phyloP scores from a whole-genome alignment of 768 basidiomycete species.

The Mycena capillaripes region DNA sequence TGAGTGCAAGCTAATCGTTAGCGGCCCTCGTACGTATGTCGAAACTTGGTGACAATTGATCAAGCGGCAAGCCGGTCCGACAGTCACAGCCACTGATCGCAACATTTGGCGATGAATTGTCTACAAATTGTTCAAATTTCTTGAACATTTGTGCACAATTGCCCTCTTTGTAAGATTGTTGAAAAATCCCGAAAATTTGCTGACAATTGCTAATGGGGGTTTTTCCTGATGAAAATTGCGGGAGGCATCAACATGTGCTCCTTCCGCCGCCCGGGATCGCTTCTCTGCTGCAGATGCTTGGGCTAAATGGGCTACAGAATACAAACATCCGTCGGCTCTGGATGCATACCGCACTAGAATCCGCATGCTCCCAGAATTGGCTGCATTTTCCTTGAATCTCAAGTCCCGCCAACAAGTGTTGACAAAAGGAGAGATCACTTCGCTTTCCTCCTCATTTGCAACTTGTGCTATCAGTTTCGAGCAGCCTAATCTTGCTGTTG shows the following conservation, averaged over 20 bases:
- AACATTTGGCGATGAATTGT: too few species aligned
- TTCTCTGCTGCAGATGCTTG: background rate
- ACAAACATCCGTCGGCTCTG: conserved; percentile 3
- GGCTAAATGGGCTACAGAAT: conserved; percentile 6
- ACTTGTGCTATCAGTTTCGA: background rate
- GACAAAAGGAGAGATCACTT: background rate
- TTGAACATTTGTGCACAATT: too few species aligned
- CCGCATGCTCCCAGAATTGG: conserved; percentile 15
- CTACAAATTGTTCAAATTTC: too few species aligned
- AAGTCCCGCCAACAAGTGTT: conserved; percentile 10
- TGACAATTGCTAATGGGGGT: too few species aligned
- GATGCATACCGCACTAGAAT: conserved; percentile 7
- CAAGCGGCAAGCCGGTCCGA: too few species aligned
- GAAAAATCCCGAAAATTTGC: too few species aligned
- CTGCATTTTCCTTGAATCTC: conserved; percentile 19
- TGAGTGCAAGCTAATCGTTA: too few species aligned
- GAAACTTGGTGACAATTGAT: too few species aligned
- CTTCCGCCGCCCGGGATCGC: background rate
- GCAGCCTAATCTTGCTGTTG: conserved; percentile 9
- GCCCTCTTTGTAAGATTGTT: too few species aligned
- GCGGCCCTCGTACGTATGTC: too few species aligned
- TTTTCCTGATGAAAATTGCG: too few species aligned
- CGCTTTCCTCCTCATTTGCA: conserved; percentile 2
- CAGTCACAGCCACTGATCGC: too few species aligned
- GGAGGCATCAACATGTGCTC: conserved; percentile 2